Base-by-base conservation (phyloP, 1,284 basidiomycete species). In the Ceratobasidium theobromae region DNA sequence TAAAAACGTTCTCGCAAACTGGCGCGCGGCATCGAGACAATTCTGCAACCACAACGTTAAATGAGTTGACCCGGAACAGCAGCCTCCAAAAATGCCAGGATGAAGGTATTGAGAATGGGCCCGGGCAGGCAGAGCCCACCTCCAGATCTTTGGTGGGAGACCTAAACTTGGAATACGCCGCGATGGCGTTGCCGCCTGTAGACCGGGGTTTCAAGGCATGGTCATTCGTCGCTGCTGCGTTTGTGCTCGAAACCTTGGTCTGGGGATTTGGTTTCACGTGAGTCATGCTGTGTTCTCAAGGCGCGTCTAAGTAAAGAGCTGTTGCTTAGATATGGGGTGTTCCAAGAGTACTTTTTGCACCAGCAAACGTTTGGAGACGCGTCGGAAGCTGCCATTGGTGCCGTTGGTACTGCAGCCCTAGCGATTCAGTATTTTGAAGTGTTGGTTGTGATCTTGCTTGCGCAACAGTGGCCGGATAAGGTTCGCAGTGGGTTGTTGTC, bases 271-370 rank as follows among this genome's bases (percentile, higher is more conserved):
- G 54, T 4, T 68, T 66, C 58, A 43, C 41, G 67, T 66, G 16
- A n/a, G 43, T 54, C 16, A 16, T 51, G 23, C 18, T 28, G 23
- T 40, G 4, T 46, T 25, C 16, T 33, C 6, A 45, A 6, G 23
- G 25, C 28, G 4, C 12, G 8, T 18, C 28, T n/a, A n/a, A n/a
- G n/a, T n/a, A n/a, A n/a, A n/a, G n/a, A n/a, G n/a, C 30, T 9
- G 32, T 40, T 53, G 32, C 11, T 41, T 27, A 51, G 58, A 32
- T 67, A 54, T 40, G 66, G 68, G 5, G 69, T 72, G 0, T 73
- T 71, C 57, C 72, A 74, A 53, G 70, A 73, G 28, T 75, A 73
- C 45, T 72, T 74, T 57, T 52, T 68, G 21, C 68, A 71, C 38
- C 48, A 70, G 25, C 53, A 66, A 0, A 69, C 70, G 0, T 71